Percentiles rank a stretch among this genome's conserved stretches.
These are phyloP conservation scores for Phyllosticta citriasiana DNA, from an alignment of 2,329 filamentous ascomycete genomes.

Conservation along the genomic window DNA sequence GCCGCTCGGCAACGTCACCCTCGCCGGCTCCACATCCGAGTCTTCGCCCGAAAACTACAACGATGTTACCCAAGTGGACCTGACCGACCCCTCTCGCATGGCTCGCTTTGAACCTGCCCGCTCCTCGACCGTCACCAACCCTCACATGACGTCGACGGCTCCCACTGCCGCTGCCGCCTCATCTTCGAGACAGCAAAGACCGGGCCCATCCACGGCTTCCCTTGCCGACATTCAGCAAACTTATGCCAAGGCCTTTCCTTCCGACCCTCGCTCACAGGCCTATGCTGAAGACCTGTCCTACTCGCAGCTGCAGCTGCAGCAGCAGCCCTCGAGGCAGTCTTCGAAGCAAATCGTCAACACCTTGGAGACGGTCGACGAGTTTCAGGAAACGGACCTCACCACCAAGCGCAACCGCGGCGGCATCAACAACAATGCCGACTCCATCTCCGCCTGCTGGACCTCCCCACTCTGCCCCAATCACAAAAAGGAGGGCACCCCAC, in stretches of 20 bases:
- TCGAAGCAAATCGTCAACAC: conserved; percentile 11
- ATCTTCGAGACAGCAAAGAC: background rate
- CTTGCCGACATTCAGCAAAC: conserved; percentile 9
- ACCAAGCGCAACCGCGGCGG: conserved; percentile 23
- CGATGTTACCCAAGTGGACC: conserved; percentile 3
- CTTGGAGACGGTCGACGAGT: conserved; percentile 15
- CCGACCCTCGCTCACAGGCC: conserved; percentile 8
- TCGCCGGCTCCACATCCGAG: conserved; percentile 26
- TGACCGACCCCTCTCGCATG: conserved; percentile 6
- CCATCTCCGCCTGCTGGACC: conserved; percentile 32
- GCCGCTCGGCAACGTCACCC: conserved; percentile 22
- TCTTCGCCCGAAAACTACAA: conserved; percentile 27
- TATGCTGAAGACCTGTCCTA: conserved; percentile 27
- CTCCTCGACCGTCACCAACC: background rate
- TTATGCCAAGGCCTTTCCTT: conserved; percentile 8
- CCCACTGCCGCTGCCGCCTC: background rate
- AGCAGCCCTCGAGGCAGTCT: conserved; percentile 19
- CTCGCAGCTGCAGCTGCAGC: conserved; percentile 14
- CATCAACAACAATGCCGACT: conserved; percentile 22
- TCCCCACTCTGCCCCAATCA: conserved; percentile 32
- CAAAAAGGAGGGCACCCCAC: conserved; percentile 23
- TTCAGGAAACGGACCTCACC: conserved; percentile 14
- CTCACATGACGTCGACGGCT: background rate
- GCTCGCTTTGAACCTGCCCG: background rate
- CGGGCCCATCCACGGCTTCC: conserved; percentile 5